A percentile compares a stretch with the other conserved stretches of the same genome.
Conservation (phyloP, 345 rosid genomes). For the Syzygium aromaticum region DNA sequence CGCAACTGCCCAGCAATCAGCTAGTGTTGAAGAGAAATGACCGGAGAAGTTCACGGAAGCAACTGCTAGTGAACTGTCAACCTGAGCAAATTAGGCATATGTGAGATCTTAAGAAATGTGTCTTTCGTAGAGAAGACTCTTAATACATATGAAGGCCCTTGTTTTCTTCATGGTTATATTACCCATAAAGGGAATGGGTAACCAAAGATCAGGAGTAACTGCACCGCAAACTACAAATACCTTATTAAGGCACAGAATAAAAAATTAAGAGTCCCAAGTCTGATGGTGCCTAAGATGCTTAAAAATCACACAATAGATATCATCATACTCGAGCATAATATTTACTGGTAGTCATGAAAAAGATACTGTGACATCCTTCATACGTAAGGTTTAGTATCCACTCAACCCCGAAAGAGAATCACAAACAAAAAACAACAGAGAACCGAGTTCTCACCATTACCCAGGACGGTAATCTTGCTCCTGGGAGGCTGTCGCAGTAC, state of each 20-base stretch:
- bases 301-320: background rate
- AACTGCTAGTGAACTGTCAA: conserved; percentile 50
- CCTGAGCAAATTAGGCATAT: conserved; percentile 25
- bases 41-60: conserved; percentile 66
- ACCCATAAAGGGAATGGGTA: background rate
- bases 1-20: conserved; percentile 52
- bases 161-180: background rate
- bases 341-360: background rate
- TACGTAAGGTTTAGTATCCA: background rate
- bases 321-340: background rate
- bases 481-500: conserved; percentile 70
- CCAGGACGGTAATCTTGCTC: conserved; percentile 76
- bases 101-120: background rate
- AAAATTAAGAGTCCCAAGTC: background rate
- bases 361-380: background rate
- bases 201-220: background rate
- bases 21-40: conserved; percentile 46
- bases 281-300: background rate
- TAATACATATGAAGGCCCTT: background rate
- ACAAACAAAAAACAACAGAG: background rate
- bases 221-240: background rate
- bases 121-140: background rate
- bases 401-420: background rate
- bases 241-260: background rate
- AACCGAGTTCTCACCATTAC: conserved; percentile 36